These are phyloP conservation scores for Pneumocystis jirovecii DNA, from an alignment of 1,139 yeast species.

Conservation along the genomic window DNA sequence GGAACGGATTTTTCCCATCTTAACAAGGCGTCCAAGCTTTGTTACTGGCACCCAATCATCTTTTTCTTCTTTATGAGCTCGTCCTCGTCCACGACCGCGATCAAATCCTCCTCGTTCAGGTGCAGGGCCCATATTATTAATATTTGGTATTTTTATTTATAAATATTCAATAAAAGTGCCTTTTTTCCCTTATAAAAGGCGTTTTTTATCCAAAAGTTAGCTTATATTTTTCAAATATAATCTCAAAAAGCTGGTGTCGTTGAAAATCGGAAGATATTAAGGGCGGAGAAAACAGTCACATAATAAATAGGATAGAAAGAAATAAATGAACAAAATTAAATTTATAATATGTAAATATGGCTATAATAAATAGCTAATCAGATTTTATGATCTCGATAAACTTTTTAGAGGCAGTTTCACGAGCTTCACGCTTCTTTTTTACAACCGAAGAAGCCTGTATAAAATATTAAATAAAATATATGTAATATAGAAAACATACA, in stretches of 20 bases:
- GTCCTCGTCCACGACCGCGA: constrained; percentile 45
- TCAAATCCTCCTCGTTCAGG: constrained; percentile 24
- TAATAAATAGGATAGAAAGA: not conserved
- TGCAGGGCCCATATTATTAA: constrained; percentile 12
- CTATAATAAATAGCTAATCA: not conserved
- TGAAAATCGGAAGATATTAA: not conserved
- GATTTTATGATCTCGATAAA: not conserved
- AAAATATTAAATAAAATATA: not conserved
- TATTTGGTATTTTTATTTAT: not conserved
- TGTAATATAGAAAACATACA: not conserved
- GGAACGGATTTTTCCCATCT: constrained; percentile 94
- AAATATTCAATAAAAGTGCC: not conserved
- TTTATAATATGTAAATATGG: not conserved
- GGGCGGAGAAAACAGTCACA: not conserved
- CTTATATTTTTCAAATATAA: too few species aligned
- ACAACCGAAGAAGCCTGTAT: not conserved
- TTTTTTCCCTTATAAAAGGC: not conserved
- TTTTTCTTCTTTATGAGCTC: constrained; percentile 72
- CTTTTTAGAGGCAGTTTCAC: not conserved
- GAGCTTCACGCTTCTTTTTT: not conserved
- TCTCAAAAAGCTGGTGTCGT: not conserved
- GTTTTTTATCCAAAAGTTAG: too few species aligned
- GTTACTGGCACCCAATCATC: constrained; percentile 99
- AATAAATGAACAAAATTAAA: not conserved
- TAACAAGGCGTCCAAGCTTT: constrained; percentile 99